Base-by-base conservation (phyloP, 345 rosid genomes). In the Conringia planisiliqua region DNA sequence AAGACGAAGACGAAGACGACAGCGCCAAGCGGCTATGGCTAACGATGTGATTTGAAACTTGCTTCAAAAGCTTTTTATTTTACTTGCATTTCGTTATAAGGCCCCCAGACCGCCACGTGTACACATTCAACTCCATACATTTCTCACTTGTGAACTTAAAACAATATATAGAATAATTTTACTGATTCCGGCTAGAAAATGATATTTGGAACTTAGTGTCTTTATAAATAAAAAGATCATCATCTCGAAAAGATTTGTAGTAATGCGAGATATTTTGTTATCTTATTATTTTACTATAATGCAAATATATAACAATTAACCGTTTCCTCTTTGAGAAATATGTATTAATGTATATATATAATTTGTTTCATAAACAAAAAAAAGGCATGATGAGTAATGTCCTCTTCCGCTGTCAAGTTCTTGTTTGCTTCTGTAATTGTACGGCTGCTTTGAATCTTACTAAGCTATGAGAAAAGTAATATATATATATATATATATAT, bases 21-120 rank as follows among this genome's bases (percentile, higher is more conserved):
- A 77, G 56, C 16, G 68, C 76, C 72, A 71, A 71, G 81, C 77
- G 76, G 76, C 77, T 71, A 65, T 77, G 80, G 72, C 76, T 62
- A 65, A 57, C 44, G 42, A 22, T 48, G 68, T 61, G 71, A 51
- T 58, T 44, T 44, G 58, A 43, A 47, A 38, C 68, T 77, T 70
- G 62, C 40, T 66, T 65, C 66, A 29, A 54, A 38, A 27, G 72
- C 61, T 39, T 77, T 40, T 29, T 40, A 7, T 5, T 33, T 57
- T 59, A 35, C 1, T 67, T 30, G 13, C 35, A 38, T 22, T 14
- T 10, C 17, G 33, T 71, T 71, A 22, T 26, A 71, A 78, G 77
- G 81, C 32, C 50, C 77, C 57, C 7, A 65, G 42, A 16, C 1
- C 4, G 57, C 81, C 77, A 71, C 81, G 81, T 78, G 77, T 22